Evolutionary conservation across 495 filamentous ascomycete species (phyloP).

Genomic region (Aspergillus taichungensis): DNA sequence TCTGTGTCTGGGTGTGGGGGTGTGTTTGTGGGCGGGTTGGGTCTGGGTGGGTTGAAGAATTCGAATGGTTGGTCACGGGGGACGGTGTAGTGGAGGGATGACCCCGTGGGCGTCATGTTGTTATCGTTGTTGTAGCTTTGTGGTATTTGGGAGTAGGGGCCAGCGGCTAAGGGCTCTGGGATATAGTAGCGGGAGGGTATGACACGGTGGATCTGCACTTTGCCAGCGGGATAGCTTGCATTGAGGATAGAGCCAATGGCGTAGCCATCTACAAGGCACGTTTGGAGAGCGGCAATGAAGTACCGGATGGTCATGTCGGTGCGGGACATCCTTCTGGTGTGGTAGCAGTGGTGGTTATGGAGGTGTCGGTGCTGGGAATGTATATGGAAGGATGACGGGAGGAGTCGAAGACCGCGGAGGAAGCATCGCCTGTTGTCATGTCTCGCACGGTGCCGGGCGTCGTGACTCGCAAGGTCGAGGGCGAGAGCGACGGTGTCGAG

Average conservation of each 20-base stretch:
- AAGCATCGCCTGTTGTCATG: too few species aligned
- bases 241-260: constrained; percentile 7
- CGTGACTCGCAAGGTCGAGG: constrained; percentile 2
- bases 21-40: not conserved
- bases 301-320: not conserved
- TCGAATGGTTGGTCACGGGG: too few species aligned
- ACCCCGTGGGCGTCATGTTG: too few species aligned
- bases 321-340: not conserved
- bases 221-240: not conserved
- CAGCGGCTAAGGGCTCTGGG: too few species aligned
- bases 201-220: constrained; percentile 7
- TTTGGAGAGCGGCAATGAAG: constrained; percentile 11
- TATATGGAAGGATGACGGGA: constrained; percentile 4
- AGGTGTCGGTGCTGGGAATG: not conserved
- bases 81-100: too few species aligned
- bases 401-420: constrained; percentile 12
- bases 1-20: not conserved
- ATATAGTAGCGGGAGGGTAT: constrained; percentile 8
- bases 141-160: too few species aligned
- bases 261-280: constrained; percentile 4
- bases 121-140: not conserved
- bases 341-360: not conserved
- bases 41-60: too few species aligned
- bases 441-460: too few species aligned
- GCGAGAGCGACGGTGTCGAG: constrained; percentile 12